Percentiles rank a stretch among this genome's conserved stretches.
Evolutionary conservation across 768 basidiomycete species (phyloP).

Genomic region (Termitomyces sp.): DNA sequence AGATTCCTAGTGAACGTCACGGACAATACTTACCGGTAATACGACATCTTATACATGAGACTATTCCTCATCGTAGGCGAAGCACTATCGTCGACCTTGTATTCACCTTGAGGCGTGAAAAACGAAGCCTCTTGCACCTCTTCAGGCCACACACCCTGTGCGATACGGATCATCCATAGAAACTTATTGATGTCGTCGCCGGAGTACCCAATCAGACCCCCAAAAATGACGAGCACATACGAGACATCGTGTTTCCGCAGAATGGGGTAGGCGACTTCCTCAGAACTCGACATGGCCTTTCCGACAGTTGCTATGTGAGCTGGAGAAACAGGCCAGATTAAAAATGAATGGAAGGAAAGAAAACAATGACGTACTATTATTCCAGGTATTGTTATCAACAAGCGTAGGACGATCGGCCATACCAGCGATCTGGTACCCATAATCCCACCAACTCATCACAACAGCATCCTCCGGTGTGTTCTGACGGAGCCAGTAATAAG

Average conservation of each 20-base stretch:
- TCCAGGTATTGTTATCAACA: conserved; percentile 99
- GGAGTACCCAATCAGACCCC: conserved; percentile 93
- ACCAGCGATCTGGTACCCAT: conserved; percentile 98
- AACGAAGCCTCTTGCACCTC: conserved; percentile 95
- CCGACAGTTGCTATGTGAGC: conserved; percentile 99
- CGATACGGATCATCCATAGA: conserved; percentile 96
- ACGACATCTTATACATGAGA: conserved; percentile 99
- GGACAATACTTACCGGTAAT: conserved; percentile 64
- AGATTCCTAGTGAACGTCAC: background rate
- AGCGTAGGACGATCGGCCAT: conserved; percentile 96
- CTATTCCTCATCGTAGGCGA: conserved; percentile 88
- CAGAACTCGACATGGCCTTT: conserved; percentile 93
- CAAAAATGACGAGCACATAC: conserved; percentile 97
- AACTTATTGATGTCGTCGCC: conserved; percentile 99
- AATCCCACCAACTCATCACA: conserved; percentile 99
- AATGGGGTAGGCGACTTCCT: conserved; percentile 97
- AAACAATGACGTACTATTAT: conserved; percentile 76
- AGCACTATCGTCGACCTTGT: conserved; percentile 85
- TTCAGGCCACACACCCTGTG: conserved; percentile 97
- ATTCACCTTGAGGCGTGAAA: conserved; percentile 92
- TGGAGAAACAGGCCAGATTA: conserved; percentile 25
- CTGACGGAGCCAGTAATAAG: conserved; percentile 97
- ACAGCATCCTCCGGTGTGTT: conserved; percentile 92
- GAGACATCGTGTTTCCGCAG: conserved; percentile 96
- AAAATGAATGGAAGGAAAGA: background rate